Percentiles rank a stretch among this genome's conserved stretches.
phyloP scores from a whole-genome alignment of 2,329 filamentous ascomycete species.

The Fusarium sp. region DNA sequence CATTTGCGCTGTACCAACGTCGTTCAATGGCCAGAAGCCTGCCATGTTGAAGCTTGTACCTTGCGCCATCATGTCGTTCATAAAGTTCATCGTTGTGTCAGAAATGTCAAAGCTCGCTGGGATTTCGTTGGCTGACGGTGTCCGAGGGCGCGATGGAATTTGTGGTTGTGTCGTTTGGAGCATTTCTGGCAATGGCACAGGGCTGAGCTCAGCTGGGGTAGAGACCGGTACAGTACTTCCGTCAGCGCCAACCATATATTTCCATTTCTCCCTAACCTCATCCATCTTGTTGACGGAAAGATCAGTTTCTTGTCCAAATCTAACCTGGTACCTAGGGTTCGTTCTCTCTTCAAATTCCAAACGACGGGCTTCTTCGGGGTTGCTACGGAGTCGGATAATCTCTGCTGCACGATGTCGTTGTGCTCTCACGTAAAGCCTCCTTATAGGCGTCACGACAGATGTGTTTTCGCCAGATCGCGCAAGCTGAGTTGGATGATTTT shows the following conservation, averaged over 20 bases:
- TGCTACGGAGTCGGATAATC: conserved; percentile 60
- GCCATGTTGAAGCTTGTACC: conserved; percentile 28
- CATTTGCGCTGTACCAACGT: conserved; percentile 36
- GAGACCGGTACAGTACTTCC: conserved; percentile 37
- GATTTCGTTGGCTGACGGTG: conserved; percentile 26
- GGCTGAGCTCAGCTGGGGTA: conserved; percentile 24
- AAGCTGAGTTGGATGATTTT: conserved; percentile 56
- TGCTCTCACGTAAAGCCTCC: conserved; percentile 66
- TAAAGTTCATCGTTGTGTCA: conserved; percentile 48
- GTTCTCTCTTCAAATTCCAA: conserved; percentile 64
- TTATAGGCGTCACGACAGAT: conserved; percentile 66
- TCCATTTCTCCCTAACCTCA: conserved; percentile 63
- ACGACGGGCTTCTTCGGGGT: conserved; percentile 62
- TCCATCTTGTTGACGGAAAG: conserved; percentile 61
- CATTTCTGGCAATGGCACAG: conserved; percentile 28
- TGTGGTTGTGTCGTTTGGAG: conserved; percentile 27
- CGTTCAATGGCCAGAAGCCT: conserved; percentile 44
- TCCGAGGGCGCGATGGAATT: conserved; percentile 36
- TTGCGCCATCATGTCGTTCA: conserved; percentile 42
- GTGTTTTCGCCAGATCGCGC: conserved; percentile 60
- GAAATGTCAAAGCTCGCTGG: conserved; percentile 47
- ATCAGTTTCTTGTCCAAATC: conserved; percentile 62
- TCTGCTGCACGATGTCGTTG: conserved; percentile 64
- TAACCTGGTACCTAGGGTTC: conserved; percentile 56
- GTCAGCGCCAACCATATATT: conserved; percentile 59